Evolutionary conservation across 495 filamentous ascomycete genomes (phyloP).

Genomic region (Annulohypoxylon maeteangense): DNA sequence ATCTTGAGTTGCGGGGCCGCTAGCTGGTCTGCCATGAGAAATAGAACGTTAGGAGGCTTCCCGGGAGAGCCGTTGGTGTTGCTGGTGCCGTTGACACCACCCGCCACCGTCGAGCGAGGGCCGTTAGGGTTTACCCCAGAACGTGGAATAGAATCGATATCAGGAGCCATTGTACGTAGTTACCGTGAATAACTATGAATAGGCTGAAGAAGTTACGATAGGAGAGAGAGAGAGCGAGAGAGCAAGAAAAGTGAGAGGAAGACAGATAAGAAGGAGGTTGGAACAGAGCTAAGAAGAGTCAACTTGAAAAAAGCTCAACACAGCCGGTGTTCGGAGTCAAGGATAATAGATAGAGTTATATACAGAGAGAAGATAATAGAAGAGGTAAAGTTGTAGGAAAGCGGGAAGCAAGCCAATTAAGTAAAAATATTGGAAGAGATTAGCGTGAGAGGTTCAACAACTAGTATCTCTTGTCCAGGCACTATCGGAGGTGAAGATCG

Average conservation of each 20-base stretch:
- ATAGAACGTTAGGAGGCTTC: slow-evolving; percentile 76
- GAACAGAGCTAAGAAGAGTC: slow-evolving; percentile 11
- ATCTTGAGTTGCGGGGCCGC: slow-evolving; percentile 85
- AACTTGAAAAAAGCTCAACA: slow-evolving; percentile 1
- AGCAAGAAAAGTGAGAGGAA: neutral
- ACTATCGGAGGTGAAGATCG: slow-evolving; percentile 39
- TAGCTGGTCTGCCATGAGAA: slow-evolving; percentile 95
- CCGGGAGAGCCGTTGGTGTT: slow-evolving; percentile 17
- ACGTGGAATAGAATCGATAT: slow-evolving; percentile 63
- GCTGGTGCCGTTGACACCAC: slow-evolving; percentile 31
- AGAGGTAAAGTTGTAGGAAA: slow-evolving; percentile 11
- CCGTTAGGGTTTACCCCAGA: slow-evolving; percentile 46
- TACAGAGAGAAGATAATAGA: slow-evolving; percentile 6
- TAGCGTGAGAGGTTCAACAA: slow-evolving; percentile 18
- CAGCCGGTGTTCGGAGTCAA: slow-evolving; percentile 4
- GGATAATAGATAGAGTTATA: slow-evolving; percentile 13
- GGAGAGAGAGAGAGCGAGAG: neutral
- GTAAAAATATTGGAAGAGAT: slow-evolving; percentile 6
- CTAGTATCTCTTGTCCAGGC: slow-evolving; percentile 16
- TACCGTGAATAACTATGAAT: neutral
- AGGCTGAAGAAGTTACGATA: slow-evolving; percentile 14
- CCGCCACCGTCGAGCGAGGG: slow-evolving; percentile 19
- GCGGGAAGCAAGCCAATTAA: slow-evolving; percentile 27
- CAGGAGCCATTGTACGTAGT: slow-evolving; percentile 60
- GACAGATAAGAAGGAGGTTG: neutral